Conservation (phyloP, 768 basidiomycete species). For the Mycena vulgaris region DNA sequence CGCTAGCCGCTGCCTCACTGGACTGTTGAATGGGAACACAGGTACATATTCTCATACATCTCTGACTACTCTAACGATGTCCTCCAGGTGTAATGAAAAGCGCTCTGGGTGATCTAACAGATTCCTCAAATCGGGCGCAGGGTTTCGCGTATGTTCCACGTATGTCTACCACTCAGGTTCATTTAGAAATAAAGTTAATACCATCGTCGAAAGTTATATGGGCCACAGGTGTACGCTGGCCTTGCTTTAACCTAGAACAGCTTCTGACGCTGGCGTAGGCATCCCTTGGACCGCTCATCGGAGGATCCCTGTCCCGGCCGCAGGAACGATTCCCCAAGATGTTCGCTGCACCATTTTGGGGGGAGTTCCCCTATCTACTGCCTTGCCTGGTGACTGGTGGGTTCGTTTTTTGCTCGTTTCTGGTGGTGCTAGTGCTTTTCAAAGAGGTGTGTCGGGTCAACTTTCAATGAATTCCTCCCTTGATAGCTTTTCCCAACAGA, state of each 20-base stretch:
- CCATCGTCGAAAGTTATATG: constrained; percentile 53
- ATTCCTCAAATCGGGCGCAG: constrained; percentile 68
- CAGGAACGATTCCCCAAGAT: constrained; percentile 74
- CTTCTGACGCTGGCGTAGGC: constrained; percentile 4
- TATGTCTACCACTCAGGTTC: not conserved
- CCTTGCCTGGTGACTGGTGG: constrained; percentile 65
- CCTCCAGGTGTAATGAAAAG: constrained; percentile 77
- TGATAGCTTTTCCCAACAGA: constrained; percentile 42
- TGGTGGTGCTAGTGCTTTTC: constrained; percentile 54
- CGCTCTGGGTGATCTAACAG: constrained; percentile 77
- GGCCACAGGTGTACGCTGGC: constrained; percentile 58
- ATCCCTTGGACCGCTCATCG: constrained; percentile 70
- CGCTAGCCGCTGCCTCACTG: constrained; percentile 76
- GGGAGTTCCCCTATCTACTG: constrained; percentile 82
- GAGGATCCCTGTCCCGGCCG: constrained; percentile 78
- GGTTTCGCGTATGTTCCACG: constrained; percentile 47
- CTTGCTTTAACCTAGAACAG: not conserved
- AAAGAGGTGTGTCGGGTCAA: constrained; percentile 57
- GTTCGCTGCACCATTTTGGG: constrained; percentile 73
- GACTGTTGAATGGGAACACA: constrained; percentile 78
- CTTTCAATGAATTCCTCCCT: not conserved
- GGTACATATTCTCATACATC: constrained; percentile 53
- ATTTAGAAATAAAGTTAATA: not conserved
- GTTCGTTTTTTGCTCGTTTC: constrained; percentile 52
- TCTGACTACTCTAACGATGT: not conserved